Base-by-base conservation (phyloP, 1,284 basidiomycete species). In the Hymenochaete sp. region DNA sequence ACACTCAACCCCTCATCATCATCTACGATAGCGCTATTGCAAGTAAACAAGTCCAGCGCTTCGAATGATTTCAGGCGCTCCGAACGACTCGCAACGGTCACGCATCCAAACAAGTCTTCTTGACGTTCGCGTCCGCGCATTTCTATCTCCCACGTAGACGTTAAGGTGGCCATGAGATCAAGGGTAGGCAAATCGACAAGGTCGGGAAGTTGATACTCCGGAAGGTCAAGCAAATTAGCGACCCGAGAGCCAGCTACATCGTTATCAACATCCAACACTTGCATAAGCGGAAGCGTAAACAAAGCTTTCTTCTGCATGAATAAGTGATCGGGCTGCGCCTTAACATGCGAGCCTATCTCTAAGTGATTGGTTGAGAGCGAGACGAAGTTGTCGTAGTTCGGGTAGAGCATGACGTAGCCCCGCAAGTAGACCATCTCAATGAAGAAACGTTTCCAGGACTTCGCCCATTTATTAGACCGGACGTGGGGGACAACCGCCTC, bases 391-490 rank as follows among this genome's bases (percentile, higher is more conserved):
- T 67, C 69, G 56, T 77, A 90, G 61, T 90, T 91, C 4, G 87
- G 86, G 57, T 91, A 91, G 14, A 91, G 71, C 85, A 91, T 91
- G 44, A 79, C 73, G 60, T 87, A 87, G 4, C 86, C 86, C 6
- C 79, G 75, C 10, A 91, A 69, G 59, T 79, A 86, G 28, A 76
- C 77, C 44, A 90, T 69, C 61, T 91, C 87, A 61, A 89, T 90
- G 59, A 90, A 86, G 62, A 82, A 90, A 51, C 79, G 81, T 60
- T 91, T 91, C 88, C 87, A 91, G 6, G 83, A 87, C 40, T 72
- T 71, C 13, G 72, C 70, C 88, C 88, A 91, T 26, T 67, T 65
- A 64, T 86, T 90, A 18, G 85, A 89, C 28, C 85, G 78, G 18
- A 87, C 75, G 18, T 73, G 64, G 0, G 82, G 82, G 16, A 89